Evolutionary conservation across 2,329 filamentous ascomycete genomes (phyloP), one percentile per base, ranked within the genome.

Genomic region (Amylocarpus encephaloides): DNA sequence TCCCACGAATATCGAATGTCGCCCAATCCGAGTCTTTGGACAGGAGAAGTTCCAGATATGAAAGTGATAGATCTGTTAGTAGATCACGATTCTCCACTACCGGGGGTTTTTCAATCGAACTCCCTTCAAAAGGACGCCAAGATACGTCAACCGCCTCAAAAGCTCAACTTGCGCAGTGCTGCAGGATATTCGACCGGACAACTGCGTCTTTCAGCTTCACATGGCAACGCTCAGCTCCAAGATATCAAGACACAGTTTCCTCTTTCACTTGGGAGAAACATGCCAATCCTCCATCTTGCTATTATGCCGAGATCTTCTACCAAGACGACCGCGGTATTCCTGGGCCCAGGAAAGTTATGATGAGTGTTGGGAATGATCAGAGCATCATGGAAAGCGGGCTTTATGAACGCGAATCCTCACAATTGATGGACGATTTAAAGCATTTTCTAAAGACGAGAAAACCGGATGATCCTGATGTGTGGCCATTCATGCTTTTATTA

Each of bases 161-260:
- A 36, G 41, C 48, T 7, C 48, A 43, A 40, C 35, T 45, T 19
- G 29, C 48, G 15, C 51, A 53, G 42, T 50, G 51, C 18, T 48
- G 16, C 22, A 44, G 51, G 2, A 53, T 53, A 6, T 53, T 53
- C 35, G 48, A 50, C n/a, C 44, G 51, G 1, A 40, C 33, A 3
- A 48, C 44, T 5, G 51, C 51, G 16, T 53, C 51, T 7, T 53
- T 50, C 18, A 53, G 50, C 39, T 55, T 55, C 32, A 55, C 46
- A 6, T 55, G 52, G 52, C 52, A 52, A 7, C 42, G 52, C 7
- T 43, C 40, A 16, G 46, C 50, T 10, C 52, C 52, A 5, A 36
- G 33, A n/a, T 55, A 52, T 32, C 33, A 44, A 11, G 46, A 44
- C 13, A 45, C 39, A 11, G 40, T 55, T 19, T 43, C 49, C 11